A percentile compares a stretch with the other conserved stretches of the same genome.
Conservation (phyloP, 164 flowering plant genomes). For the Platanus orientalis region DNA sequence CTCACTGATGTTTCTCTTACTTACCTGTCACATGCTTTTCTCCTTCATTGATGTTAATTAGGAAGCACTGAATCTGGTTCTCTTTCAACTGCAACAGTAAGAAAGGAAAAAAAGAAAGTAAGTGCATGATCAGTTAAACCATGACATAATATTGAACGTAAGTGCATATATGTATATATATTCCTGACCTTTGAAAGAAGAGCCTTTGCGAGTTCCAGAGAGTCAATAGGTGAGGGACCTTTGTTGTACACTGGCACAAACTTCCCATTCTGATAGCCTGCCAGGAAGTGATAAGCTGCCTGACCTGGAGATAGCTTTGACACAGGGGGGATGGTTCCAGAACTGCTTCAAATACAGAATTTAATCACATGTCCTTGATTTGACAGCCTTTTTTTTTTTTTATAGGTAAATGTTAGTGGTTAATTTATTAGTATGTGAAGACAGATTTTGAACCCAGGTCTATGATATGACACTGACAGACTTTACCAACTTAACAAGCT, state of each 20-base stretch:
- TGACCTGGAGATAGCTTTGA: conserved; percentile 54
- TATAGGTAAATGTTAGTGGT: too few species aligned
- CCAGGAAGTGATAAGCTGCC: conserved; percentile 58
- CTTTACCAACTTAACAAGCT: too few species aligned
- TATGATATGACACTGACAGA: too few species aligned
- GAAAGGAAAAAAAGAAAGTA: conserved; percentile 8
- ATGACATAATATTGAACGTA: background rate
- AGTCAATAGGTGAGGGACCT: conserved; percentile 33
- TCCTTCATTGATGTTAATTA: conserved; percentile 38
- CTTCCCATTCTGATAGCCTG: conserved; percentile 51
- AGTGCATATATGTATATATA: background rate
- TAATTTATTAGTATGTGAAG: too few species aligned
- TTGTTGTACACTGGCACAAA: conserved; percentile 43
- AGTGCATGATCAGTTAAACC: background rate
- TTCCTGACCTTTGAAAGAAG: conserved; percentile 34
- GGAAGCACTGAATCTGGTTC: conserved; percentile 32
- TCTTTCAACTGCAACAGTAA: conserved; percentile 39
- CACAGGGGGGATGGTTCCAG: conserved; percentile 38
- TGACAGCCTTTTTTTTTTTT: too few species aligned
- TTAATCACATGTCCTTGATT: too few species aligned
- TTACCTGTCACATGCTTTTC: conserved; percentile 38
- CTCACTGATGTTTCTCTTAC: background rate
- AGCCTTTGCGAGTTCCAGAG: conserved; percentile 45
- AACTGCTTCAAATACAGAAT: conserved; percentile 29
- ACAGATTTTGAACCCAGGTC: too few species aligned